Percentiles rank a stretch among this genome's conserved stretches.
These are phyloP conservation scores for Colletotrichum lini DNA, from an alignment of 2,329 filamentous ascomycete genomes.

Conservation along the genomic window DNA sequence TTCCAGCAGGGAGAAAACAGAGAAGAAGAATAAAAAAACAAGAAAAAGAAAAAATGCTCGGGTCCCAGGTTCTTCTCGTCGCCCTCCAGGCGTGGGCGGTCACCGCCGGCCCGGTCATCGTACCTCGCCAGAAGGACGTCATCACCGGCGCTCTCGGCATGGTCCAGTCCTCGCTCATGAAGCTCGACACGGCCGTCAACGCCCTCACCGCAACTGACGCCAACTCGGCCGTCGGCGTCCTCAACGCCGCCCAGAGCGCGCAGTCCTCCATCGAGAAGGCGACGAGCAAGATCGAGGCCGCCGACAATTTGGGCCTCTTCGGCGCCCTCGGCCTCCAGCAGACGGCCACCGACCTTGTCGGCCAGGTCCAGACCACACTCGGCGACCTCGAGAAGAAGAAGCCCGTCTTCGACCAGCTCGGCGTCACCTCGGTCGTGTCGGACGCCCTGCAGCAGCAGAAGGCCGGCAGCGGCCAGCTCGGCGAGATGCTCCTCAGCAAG, in stretches of 20 bases:
- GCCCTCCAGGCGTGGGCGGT: constrained; percentile 39
- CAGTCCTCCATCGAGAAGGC: constrained; percentile 18
- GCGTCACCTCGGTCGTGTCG: constrained; percentile 29
- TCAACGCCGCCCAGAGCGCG: constrained; percentile 28
- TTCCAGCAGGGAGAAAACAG: neutral
- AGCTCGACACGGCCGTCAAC: constrained; percentile 37
- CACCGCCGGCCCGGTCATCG: constrained; percentile 26
- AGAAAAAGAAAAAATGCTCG: constrained; percentile 19
- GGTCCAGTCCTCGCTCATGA: constrained; percentile 20
- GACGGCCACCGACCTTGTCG: constrained; percentile 24
- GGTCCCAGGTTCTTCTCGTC: constrained; percentile 20
- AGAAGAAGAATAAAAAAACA: too few species aligned
- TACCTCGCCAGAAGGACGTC: constrained; percentile 16
- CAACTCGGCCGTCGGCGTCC: constrained; percentile 20
- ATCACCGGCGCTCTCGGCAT: constrained; percentile 34
- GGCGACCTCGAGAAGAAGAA: constrained; percentile 35
- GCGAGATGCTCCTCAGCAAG: constrained; percentile 29
- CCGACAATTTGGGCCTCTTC: constrained; percentile 24
- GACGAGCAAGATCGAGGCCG: constrained; percentile 16
- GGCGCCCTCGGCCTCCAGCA: constrained; percentile 38
- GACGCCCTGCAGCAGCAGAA: constrained; percentile 30
- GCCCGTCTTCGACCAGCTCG: constrained; percentile 39
- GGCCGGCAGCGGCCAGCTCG: constrained; percentile 16
- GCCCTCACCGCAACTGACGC: constrained; percentile 21
- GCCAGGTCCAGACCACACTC: constrained; percentile 30